Evolutionary conservation across 2,329 filamentous ascomycete species (phyloP), one percentile per base, ranked within the genome.

Genomic region (Fusarium beomiforme): DNA sequence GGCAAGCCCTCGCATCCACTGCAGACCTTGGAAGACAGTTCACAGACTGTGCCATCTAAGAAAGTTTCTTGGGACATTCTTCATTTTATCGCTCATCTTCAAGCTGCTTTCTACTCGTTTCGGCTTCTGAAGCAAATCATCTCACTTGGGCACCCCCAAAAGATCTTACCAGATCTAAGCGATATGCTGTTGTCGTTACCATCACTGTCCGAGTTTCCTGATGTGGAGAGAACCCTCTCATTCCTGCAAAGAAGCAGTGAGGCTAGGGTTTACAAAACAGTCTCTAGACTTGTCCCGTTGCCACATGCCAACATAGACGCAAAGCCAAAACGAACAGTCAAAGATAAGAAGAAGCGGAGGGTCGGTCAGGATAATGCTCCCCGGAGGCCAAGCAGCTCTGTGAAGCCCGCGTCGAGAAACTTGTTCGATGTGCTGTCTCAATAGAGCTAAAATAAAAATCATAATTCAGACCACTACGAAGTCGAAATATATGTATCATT

Each of bases 21-120:
- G 21, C 59, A 69, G 29, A 72, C 69, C 16, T 61, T 81, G 16
- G 71, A 76, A 51, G 51, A 60, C 14, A 57, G 44, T 19, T 46
- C 54, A 9, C 34, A 59, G 19, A 23, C 37, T 10, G 21, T 53
- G 14, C 33, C 42, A 9, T 53, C 50, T 4, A 58, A 51, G 11
- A 58, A 64, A 46, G 29, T 74, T 50, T 78, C 71, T 3, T 93
- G 91, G 91, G 82, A 86, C 13, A 81, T 86, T 21, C 79, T 92
- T 44, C 91, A 93, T 73, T 83, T 91, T 50, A 78, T 85, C 12
- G 89, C 90, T 1, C 88, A 91, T 69, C 78, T 89, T 0, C 88
- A 91, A 58, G 88, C 87, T 8, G 83, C 85, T 1, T 78, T 89
- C 9, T 92, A 92, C 75, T 92, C 90, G 1, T 75, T 92, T 2